Evolutionary conservation across 306 rosid species (phyloP), one percentile per base, ranked within the genome.

Genomic region (Hippophae tibetana): DNA sequence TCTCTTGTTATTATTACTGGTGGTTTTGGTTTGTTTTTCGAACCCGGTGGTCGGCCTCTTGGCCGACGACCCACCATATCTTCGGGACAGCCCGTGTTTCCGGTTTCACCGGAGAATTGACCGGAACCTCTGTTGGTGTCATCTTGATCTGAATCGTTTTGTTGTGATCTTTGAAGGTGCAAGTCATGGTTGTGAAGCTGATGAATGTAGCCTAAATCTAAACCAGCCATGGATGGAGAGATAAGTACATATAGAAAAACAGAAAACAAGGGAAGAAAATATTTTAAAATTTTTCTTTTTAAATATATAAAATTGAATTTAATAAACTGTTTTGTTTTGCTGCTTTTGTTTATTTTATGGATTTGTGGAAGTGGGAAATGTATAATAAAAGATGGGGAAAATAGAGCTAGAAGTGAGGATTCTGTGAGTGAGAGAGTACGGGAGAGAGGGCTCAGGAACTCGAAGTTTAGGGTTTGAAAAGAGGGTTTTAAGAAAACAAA

Each of bases 1-100:
- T 90, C 97, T 44, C 95, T 43, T 1, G 97, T 86, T 31, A 90
- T 86, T 61, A 90, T 90, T 7, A 90, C 86, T 9, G 97, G 97
- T 1, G 97, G 94, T 38, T 68, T 90, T 0, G 79, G 72, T 61
- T 67, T 86, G 88, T 90, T 90, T 69, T 90, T 90, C n/a, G 97
- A 90, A 1, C 97, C 97, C 0, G 94, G 56, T 0, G 97, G 97
- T 0, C 97, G 63, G 7, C 97, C 97, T 0, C 97, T 83, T 0
- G 95, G 79, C 0, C 97, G 72, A 0, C 95, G 94, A 0, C 43
- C 85, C 2, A 12, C 77, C 27, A 72, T 55, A 64, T 84, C 94
- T 0, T 87, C 84, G 0, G 71, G 9, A 0, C 81, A 2, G 5
- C 38, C 84, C 2, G 50, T 13, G 68, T 52, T 68, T 3, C 58